Evolutionary conservation across 768 basidiomycete species (phyloP).

Genomic region (Agrocybe praecox): DNA sequence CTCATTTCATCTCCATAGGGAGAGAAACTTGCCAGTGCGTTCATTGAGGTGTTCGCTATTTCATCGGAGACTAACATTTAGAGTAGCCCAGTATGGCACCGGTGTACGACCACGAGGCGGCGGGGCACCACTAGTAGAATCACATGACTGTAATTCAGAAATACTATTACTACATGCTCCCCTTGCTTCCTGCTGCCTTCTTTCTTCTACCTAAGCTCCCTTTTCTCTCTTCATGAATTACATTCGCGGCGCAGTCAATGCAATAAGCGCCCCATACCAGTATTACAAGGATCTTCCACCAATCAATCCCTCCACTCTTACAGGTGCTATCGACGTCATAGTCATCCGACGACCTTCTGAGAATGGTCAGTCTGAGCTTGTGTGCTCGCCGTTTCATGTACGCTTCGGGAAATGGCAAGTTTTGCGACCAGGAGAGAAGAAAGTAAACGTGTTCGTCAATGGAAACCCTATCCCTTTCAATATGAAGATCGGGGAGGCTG

Average conservation of each 20-base stretch:
- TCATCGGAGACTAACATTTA: constrained; percentile 14
- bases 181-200: constrained; percentile 16
- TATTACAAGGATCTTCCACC: constrained; percentile 86
- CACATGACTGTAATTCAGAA: constrained; percentile 27
- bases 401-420: constrained; percentile 98
- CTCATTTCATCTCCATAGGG: constrained; percentile 45
- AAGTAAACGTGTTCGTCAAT: constrained; percentile 90
- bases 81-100: constrained; percentile 62
- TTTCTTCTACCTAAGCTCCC: not conserved
- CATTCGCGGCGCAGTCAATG: constrained; percentile 81
- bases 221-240: constrained; percentile 79
- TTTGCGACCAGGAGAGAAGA: constrained; percentile 90
- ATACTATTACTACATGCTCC: constrained; percentile 17
- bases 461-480: constrained; percentile 84
- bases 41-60: not conserved
- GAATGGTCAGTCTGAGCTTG: constrained; percentile 67
- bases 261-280: constrained; percentile 84
- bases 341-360: constrained; percentile 80
- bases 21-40: constrained; percentile 80
- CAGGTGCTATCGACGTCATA: constrained; percentile 98
- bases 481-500: constrained; percentile 99
- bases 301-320: constrained; percentile 95
- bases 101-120: constrained; percentile 63
- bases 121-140: constrained; percentile 35
- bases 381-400: constrained; percentile 96